These are phyloP conservation scores for Suillus ampliporus DNA, from an alignment of 768 basidiomycete species.

Conservation along the genomic window DNA sequence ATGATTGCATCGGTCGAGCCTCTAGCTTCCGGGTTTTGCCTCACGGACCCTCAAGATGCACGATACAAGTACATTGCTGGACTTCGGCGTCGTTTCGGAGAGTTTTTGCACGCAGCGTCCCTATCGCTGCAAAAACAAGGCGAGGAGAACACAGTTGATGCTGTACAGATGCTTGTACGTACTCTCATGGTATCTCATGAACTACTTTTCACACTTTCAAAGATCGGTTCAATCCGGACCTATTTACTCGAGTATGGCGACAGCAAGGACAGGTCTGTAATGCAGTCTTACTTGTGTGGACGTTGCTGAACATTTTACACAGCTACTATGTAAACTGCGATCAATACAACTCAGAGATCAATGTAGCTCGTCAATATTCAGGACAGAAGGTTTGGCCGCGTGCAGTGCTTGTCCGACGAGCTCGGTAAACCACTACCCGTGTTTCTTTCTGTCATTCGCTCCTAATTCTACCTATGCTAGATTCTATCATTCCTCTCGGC, in stretches of 20 bases:
- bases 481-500: constrained; percentile 67
- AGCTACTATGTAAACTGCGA: constrained; percentile 66
- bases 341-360: constrained; percentile 62
- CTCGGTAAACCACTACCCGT: constrained; percentile 49
- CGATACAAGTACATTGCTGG: constrained; percentile 63
- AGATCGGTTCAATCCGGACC: constrained; percentile 57
- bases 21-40: constrained; percentile 67
- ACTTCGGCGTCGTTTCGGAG: constrained; percentile 67
- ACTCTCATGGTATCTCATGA: background rate
- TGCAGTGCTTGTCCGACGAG: constrained; percentile 68
- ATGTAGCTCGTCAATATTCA: constrained; percentile 68
- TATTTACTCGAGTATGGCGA: constrained; percentile 80
- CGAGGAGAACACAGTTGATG: constrained; percentile 82
- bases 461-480: constrained; percentile 36
- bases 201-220: background rate
- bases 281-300: constrained; percentile 15
- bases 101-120: constrained; percentile 75
- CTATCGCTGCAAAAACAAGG: constrained; percentile 70
- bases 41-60: constrained; percentile 68
- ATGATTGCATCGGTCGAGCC: constrained; percentile 73
- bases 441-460: constrained; percentile 7
- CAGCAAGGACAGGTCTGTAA: constrained; percentile 56
- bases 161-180: constrained; percentile 54
- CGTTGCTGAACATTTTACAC: constrained; percentile 2
- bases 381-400: constrained; percentile 81